Percentiles rank a stretch among this genome's conserved stretches.
Conservation (phyloP, 2,329 filamentous ascomycete species). For the Zasmidium citrigriseum region DNA sequence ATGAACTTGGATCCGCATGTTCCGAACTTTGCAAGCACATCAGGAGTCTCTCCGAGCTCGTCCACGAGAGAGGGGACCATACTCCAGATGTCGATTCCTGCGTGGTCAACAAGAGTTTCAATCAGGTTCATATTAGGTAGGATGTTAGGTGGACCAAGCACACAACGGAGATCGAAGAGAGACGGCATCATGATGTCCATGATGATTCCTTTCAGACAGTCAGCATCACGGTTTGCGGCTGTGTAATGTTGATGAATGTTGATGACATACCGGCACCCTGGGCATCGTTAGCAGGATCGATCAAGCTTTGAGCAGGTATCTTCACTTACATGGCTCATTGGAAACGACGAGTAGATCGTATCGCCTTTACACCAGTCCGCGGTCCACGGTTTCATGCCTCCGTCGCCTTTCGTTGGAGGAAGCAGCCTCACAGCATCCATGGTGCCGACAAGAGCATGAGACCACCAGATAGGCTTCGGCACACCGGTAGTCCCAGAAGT, state of each 20-base stretch:
- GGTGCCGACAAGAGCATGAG: constrained; percentile 7
- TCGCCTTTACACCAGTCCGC: neutral
- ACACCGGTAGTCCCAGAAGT: constrained; percentile 18
- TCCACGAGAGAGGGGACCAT: neutral
- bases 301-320: no score
- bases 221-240: no score
- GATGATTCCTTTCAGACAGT: no score
- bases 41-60: neutral
- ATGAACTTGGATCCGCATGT: neutral
- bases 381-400: neutral
- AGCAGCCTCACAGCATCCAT: constrained; percentile 2
- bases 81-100: neutral
- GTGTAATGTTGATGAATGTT: no score
- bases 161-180: neutral
- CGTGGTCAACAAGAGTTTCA: neutral
- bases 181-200: neutral
- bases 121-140: neutral
- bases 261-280: no score
- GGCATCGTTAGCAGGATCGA: no score
- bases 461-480: constrained; percentile 11
- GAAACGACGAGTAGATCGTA: neutral
- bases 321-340: neutral
- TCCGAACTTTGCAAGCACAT: neutral
- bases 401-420: neutral
- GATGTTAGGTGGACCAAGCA: neutral